Percentiles rank a stretch among this genome's conserved stretches.
These are phyloP conservation scores for Pseudogymnoascus sp. DNA, from an alignment of 2,329 filamentous ascomycete genomes.

Conservation along the genomic window DNA sequence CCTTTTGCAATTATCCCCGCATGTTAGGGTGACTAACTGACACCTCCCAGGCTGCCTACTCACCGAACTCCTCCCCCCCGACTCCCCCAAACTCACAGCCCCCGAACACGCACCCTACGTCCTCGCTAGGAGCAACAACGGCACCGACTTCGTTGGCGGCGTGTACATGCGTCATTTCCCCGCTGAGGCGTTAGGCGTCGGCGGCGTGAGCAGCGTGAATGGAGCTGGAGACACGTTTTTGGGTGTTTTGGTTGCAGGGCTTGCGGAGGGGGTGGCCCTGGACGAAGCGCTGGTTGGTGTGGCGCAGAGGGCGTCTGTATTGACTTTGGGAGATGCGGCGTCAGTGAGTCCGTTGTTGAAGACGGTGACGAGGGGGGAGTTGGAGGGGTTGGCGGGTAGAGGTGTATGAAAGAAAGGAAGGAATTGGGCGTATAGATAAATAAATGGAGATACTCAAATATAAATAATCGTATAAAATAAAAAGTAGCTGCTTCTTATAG, in stretches of 20 bases:
- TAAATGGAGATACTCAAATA: background rate
- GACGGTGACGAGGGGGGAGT: conserved; percentile 11
- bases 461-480: no score
- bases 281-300: conserved; percentile 61
- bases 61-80: conserved; percentile 59
- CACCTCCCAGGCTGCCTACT: conserved; percentile 57
- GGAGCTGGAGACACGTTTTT: conserved; percentile 91
- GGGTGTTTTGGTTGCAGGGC: conserved; percentile 72
- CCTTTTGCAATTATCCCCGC: background rate
- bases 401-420: background rate
- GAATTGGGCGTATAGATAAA: background rate
- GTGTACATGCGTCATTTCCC: conserved; percentile 71
- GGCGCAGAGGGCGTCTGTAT: conserved; percentile 72
- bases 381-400: conserved; percentile 14
- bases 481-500: no score
- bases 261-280: conserved; percentile 44
- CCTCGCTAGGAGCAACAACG: conserved; percentile 52
- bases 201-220: conserved; percentile 80
- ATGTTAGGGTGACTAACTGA: background rate
- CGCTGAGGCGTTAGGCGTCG: conserved; percentile 49
- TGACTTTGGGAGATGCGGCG: conserved; percentile 69
- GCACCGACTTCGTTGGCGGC: conserved; percentile 55
- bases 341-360: conserved; percentile 56
- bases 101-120: conserved; percentile 62
- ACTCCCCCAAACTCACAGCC: conserved; percentile 60